Evolutionary conservation across 495 filamentous ascomycete genomes (phyloP).

Genomic region (Hypomontagnella monticulosa): DNA sequence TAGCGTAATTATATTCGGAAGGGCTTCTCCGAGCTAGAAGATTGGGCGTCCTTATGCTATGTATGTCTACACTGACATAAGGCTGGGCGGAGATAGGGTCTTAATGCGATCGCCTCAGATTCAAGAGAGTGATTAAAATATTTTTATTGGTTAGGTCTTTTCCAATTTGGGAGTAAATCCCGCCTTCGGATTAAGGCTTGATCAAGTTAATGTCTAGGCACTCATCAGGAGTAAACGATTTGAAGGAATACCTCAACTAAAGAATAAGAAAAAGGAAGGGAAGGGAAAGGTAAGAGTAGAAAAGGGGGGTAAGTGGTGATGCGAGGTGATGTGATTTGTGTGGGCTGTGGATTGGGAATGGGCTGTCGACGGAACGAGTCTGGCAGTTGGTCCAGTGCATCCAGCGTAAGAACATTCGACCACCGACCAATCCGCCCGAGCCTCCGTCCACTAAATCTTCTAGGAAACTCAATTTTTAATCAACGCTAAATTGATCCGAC

Average conservation of each 20-base stretch:
- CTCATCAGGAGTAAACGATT: constrained; percentile 11
- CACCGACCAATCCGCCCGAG: constrained; percentile 32
- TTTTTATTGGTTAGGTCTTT: background rate
- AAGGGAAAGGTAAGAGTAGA: background rate
- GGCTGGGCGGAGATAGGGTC: constrained; percentile 11
- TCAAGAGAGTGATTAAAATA: background rate
- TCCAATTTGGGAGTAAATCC: background rate
- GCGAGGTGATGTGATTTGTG: constrained; percentile 32
- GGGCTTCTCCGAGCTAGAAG: constrained; percentile 22
- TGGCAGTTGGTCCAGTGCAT: background rate
- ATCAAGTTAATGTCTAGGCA: constrained; percentile 11
- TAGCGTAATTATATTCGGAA: background rate
- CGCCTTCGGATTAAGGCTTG: constrained; percentile 20
- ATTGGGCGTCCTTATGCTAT: constrained; percentile 25
- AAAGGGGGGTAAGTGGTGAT: constrained; percentile 22
- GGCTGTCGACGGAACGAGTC: too few relatives aligned
- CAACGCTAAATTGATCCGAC: constrained; percentile 34
- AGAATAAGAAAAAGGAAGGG: constrained; percentile 1
- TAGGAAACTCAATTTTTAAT: constrained; percentile 28
- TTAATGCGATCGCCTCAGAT: constrained; percentile 28
- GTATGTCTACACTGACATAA: constrained; percentile 33
- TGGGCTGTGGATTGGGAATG: constrained; percentile 2
- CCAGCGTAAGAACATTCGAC: constrained; percentile 35
- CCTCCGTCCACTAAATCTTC: background rate
- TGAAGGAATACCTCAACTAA: background rate